Evolutionary conservation across 495 filamentous ascomycete genomes (phyloP), one percentile per base, ranked within the genome.

Genomic region (Tuber borchii): DNA sequence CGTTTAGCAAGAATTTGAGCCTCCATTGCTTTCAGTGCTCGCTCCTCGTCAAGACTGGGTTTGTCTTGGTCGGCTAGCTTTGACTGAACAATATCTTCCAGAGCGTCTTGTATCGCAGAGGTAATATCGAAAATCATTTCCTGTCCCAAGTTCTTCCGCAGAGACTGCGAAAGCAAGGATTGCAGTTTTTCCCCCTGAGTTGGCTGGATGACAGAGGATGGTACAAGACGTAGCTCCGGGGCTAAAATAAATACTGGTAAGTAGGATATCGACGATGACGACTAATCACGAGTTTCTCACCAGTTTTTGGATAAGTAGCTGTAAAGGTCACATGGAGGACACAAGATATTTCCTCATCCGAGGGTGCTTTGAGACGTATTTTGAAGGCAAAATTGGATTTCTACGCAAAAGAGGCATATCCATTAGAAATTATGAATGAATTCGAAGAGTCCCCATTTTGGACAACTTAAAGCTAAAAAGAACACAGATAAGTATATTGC

Each of bases 121-220:
- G 93, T 92, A 51, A 99, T 87, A 74, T 93, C 92, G 83, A 92
- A 91, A 19, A 99, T 93, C 94, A 99, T 97, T 71, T 93, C 91
- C 76, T 91, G 89, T 3, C 91, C 92, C 26, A 93, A 79, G 45
- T 87, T 86, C 70, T 83, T 85, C 44, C 79, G 77, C 8, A 86
- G 85, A 16, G 95, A 86, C 42, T 89, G 73, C 51, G 70, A 69
- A 26, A 83, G 56, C 37, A 83, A 74, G 45, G 74, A 43, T 71
- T 80, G 72, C 22, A 83, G 45, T 4, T 85, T 77, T 89, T 93
- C 5, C 93, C 91, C 80, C 90, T 91, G 6, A 86, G 88, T 73
- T 88, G 89, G 73, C 94, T 83, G 70, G 93, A 89, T 83, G 39
- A 87, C 85, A 44, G 84, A 84, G 45, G 89, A 87, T 74, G 90